phyloP scores from a whole-genome alignment of 495 filamentous ascomycete genomes.

The Xylaria telfairii region DNA sequence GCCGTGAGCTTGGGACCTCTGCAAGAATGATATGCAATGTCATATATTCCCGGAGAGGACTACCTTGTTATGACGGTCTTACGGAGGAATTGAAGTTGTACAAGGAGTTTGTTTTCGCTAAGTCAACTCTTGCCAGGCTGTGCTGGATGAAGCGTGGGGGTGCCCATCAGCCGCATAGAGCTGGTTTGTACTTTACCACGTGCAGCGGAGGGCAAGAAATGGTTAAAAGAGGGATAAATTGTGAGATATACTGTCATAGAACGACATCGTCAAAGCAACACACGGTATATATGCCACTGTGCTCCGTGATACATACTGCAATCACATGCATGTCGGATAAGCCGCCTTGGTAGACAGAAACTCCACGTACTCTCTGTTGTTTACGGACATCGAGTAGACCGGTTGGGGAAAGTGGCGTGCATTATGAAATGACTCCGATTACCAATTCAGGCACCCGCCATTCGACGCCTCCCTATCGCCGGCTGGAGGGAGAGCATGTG shows the following conservation, averaged over 20 bases:
- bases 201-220: not conserved
- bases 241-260: not conserved
- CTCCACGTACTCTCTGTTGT: not conserved
- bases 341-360: not conserved
- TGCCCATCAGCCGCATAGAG: not conserved
- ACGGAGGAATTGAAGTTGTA: not conserved
- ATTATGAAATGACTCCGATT: not conserved
- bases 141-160: not conserved
- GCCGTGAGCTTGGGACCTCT: too few relatives aligned
- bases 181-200: not conserved
- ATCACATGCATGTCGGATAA: conserved; percentile 4
- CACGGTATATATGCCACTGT: not conserved
- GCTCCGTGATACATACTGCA: not conserved
- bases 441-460: not conserved
- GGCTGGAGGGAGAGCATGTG: not conserved
- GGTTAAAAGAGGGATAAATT: not conserved
- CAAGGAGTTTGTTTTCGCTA: not conserved
- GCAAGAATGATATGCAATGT: too few relatives aligned
- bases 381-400: not conserved
- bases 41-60: not conserved
- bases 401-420: not conserved
- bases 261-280: not conserved
- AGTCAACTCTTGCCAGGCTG: too few relatives aligned
- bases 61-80: not conserved
- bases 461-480: not conserved